Evolutionary conservation across 345 rosid genomes (phyloP).

Genomic region (Cardiospermum halicacabum): DNA sequence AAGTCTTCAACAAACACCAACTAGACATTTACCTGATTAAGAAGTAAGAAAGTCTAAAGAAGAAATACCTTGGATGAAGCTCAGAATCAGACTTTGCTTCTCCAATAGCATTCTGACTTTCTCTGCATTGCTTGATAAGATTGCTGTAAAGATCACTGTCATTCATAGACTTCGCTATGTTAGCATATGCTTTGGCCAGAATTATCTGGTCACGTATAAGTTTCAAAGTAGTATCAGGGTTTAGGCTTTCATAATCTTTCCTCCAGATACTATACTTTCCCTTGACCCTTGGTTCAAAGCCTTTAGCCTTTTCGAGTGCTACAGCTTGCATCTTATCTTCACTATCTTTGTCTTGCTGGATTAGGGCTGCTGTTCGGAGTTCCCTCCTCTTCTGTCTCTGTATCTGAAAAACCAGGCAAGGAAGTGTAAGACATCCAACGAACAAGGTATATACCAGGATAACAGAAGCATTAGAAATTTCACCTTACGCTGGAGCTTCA

Average conservation of each 20-base stretch:
- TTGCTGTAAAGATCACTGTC: slow-evolving; percentile 49
- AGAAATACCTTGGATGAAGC: slow-evolving; percentile 67
- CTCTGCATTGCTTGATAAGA: slow-evolving; percentile 53
- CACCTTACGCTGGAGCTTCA: slow-evolving; percentile 82
- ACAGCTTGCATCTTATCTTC: slow-evolving; percentile 51
- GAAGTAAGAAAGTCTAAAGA: slow-evolving; percentile 17
- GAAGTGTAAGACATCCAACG: slow-evolving; percentile 25
- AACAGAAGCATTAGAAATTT: slow-evolving; percentile 22
- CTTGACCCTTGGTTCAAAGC: slow-evolving; percentile 43
- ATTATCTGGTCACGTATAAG: slow-evolving; percentile 96
- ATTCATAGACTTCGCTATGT: slow-evolving; percentile 71
- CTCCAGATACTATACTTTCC: slow-evolving; percentile 94
- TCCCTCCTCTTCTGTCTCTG: slow-evolving; percentile 60
- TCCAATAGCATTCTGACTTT: slow-evolving; percentile 61
- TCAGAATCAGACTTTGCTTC: slow-evolving; percentile 79
- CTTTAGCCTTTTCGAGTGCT: slow-evolving; percentile 56
- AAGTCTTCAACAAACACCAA: slow-evolving; percentile 16
- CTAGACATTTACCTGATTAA: slow-evolving; percentile 2
- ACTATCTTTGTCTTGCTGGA: slow-evolving; percentile 52
- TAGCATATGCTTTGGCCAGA: slow-evolving; percentile 93
- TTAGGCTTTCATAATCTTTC: slow-evolving; percentile 79
- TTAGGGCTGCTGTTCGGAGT: slow-evolving; percentile 55
- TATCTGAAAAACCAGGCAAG: slow-evolving; percentile 36
- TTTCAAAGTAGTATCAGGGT: slow-evolving; percentile 77
- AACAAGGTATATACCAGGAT: slow-evolving; percentile 7